Base-by-base conservation (phyloP, 108 stramenopile genomes). In the Skeletonema costatum region DNA sequence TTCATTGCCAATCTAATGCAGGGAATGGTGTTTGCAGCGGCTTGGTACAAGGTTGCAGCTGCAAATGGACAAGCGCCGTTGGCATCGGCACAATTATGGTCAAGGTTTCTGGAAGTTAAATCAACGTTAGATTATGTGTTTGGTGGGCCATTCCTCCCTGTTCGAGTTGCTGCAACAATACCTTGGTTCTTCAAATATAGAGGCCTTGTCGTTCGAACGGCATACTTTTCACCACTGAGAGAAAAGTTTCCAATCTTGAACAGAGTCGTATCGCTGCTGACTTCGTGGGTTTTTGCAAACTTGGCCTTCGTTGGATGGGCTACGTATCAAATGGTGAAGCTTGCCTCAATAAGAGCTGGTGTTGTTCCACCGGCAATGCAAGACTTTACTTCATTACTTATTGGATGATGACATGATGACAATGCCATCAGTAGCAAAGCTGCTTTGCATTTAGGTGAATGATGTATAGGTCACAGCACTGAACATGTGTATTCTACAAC, bases 111-210 rank as follows among this genome's bases (percentile, higher is more conserved):
- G 17, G 21, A 81, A 32, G 68, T 65, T 1, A 46, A 66, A 41
- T 32, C 78, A 17, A 66, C 65, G n/a, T 32, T 84, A 19, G 77
- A 84, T 30, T 71, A 80, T n/a, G n/a, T 80, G 12, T 84, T 84
- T 59, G 79, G 75, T 29, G 78, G 83, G 9, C 83, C 83, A 10
- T 84, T 69, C 30, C 73, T 84, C 32, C 83, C 83, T 8, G 36
- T 71, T 44, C 63, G 83, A 38, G 83, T 76, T 17, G 53, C 70
- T 21, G 59, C 63, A 60, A 80, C 83, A 70, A 81, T 80, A 25
- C 83, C 83, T 5, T 76, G 68, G 75, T 84, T 84, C 63, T 84
- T 84, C 62, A 42, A 39, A 21, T 84, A 84, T 62, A 79, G 79
- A 29, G 42, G 72, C n/a, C 41, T 80, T 48, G 79, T 84, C 1